Evolutionary conservation across 2,329 filamentous ascomycete genomes (phyloP).

Genomic region (Fusarium napiforme): DNA sequence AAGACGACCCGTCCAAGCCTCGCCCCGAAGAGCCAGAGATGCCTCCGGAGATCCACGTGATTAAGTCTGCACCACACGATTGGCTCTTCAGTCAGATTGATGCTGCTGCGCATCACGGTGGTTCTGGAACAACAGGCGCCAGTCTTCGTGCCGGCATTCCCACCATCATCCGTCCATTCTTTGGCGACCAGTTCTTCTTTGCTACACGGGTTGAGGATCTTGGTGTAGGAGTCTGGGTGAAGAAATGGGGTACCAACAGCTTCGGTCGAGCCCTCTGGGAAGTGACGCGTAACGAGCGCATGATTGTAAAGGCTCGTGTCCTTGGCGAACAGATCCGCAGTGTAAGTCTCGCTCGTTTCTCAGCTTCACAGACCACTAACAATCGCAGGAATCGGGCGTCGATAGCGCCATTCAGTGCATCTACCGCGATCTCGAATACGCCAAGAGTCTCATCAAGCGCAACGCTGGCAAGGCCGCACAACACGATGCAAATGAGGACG

Average conservation of each 20-base stretch:
- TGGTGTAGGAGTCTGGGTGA: conserved; percentile 89
- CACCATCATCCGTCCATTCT: conserved; percentile 96
- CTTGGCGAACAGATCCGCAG: conserved; percentile 88
- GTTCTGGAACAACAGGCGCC: conserved; percentile 93
- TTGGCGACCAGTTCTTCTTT: conserved; percentile 98
- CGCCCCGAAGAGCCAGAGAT: conserved; percentile 72
- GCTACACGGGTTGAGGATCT: conserved; percentile 90
- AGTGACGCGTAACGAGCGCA: conserved; percentile 87
- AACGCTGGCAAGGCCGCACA: conserved; percentile 64
- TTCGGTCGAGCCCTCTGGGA: conserved; percentile 92
- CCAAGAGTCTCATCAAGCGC: conserved; percentile 81
- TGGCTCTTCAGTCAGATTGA: conserved; percentile 97
- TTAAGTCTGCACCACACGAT: conserved; percentile 92
- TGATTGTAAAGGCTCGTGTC: conserved; percentile 86
- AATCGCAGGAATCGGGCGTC: conserved; percentile 84
- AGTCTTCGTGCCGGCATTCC: conserved; percentile 91
- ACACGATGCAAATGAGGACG: conserved; percentile 58
- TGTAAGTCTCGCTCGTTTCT: conserved; percentile 61
- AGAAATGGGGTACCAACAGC: conserved; percentile 86
- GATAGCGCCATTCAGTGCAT: conserved; percentile 89
- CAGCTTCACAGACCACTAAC: conserved; percentile 39
- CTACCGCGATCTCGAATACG: conserved; percentile 95
- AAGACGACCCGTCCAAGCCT: conserved; percentile 55
- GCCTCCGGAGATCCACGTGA: conserved; percentile 83
- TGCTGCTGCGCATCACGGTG: conserved; percentile 93